Evolutionary conservation across 1,284 basidiomycete genomes (phyloP), one percentile per base, ranked within the genome.

Genomic region (Fomitopsis pinicola): DNA sequence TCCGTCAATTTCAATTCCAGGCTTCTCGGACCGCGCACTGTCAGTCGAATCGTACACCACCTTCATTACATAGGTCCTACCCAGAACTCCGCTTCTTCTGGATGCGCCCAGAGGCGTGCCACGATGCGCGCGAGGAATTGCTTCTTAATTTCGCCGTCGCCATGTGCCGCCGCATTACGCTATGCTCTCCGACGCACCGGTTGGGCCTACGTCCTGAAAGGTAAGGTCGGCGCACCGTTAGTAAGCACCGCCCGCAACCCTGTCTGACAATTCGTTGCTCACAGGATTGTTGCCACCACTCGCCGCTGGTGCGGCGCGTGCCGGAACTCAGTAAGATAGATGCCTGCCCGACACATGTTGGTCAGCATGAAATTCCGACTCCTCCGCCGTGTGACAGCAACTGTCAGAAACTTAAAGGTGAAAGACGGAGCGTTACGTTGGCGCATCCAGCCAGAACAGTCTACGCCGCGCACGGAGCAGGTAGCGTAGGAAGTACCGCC

Each of bases 221-320:
- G 48, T 14, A 58, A 58, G 30, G 14, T 42, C 10, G 22, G 58
- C 54, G 56, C 58, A 22, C 45, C n/a, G 17, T 42, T 14, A 57
- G 35, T 33, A 38, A 3, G 12, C 46, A 22, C 48, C 48, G 48
- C 48, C 45, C 22, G 14, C 1, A 26, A 28, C 6, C 26, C 6
- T 12, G 26, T 48, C 26, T 7, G 14, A 22, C 7, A 5, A 57
- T 59, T 15, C 12, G 33, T 15, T 10, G 71, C 87, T 73, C 71
- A 91, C 86, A 94, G 67, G 60, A 95, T 86, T 3, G 93, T 95
- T n/a, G 92, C 92, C 33, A 94, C 91, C 54, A 95, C 76, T 40
- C 78, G 81, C 61, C 92, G 80, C 15, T 81, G 78, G 71, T 93
- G 91, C 8, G 86, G 73, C 55, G 77, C 67, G 64, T 87, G 81